Evolutionary conservation across 148 eudicot species (phyloP).

Genomic region (Chenopodium berlandieri): DNA sequence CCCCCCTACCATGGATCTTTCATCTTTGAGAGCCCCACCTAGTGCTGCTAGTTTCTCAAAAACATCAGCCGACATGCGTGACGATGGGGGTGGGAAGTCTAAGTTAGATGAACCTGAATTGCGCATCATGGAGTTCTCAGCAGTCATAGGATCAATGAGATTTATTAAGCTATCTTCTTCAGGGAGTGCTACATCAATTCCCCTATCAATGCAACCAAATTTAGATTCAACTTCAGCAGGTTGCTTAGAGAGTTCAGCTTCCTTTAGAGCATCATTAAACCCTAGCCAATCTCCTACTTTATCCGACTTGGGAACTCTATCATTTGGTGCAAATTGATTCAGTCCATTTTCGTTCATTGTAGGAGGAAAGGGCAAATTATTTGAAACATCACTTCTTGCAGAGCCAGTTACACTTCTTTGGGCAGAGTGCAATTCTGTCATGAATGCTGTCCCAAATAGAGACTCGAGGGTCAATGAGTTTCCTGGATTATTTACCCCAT

Average conservation of each 20-base stretch:
- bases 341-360: slow-evolving; percentile 31
- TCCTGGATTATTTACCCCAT: slow-evolving; percentile 32
- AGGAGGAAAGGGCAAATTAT: slow-evolving; percentile 29
- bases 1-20: slow-evolving; percentile 33
- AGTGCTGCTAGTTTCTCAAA: slow-evolving; percentile 60
- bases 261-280: slow-evolving; percentile 36
- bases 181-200: slow-evolving; percentile 47
- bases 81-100: slow-evolving; percentile 36
- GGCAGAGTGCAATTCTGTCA: slow-evolving; percentile 81
- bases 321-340: slow-evolving; percentile 29
- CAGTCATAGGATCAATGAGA: slow-evolving; percentile 40
- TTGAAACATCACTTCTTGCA: slow-evolving; percentile 35
- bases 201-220: slow-evolving; percentile 38
- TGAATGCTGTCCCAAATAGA: slow-evolving; percentile 85
- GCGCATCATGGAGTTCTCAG: slow-evolving; percentile 32
- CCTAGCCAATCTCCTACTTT: slow-evolving; percentile 45
- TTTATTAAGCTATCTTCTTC: slow-evolving; percentile 63
- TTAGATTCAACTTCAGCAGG: slow-evolving; percentile 33
- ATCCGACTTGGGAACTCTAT: slow-evolving; percentile 27
- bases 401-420: slow-evolving; percentile 51
- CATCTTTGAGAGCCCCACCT: slow-evolving; percentile 42
- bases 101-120: slow-evolving; percentile 25
- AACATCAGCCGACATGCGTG: slow-evolving; percentile 39
- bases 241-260: slow-evolving; percentile 37
- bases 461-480: slow-evolving; percentile 68